Conservation (phyloP, 371 early-diverging fungal genomes). For the Actinomortierella ambigua region DNA sequence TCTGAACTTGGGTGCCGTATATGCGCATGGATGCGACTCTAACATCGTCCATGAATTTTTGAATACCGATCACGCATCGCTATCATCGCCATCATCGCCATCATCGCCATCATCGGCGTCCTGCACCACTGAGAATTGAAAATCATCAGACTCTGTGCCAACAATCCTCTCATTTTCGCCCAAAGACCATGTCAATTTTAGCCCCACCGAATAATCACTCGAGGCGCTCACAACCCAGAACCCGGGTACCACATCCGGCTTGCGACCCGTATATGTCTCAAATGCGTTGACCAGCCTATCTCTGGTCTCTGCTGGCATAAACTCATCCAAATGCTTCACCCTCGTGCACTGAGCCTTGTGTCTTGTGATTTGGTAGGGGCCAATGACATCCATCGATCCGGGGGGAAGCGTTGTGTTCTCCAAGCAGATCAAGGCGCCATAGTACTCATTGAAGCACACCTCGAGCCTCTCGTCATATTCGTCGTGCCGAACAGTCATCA, state of each 20-base stretch:
- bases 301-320: slow-evolving; percentile 7
- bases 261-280: slow-evolving; percentile 1
- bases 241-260: slow-evolving; percentile 3
- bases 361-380: not conserved
- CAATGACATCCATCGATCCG: not conserved
- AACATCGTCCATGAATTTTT: no score
- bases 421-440: slow-evolving; percentile 7
- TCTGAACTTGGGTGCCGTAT: no score
- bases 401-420: not conserved
- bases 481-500: slow-evolving; percentile 4
- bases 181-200: not conserved
- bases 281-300: slow-evolving; percentile 2
- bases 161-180: no score
- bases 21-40: no score
- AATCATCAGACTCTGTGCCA: no score
- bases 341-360: not conserved
- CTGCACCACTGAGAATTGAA: no score
- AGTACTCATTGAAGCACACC: not conserved
- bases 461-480: not conserved
- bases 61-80: no score
- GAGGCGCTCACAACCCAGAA: slow-evolving; percentile 3
- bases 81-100: no score
- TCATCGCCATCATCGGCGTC: no score
- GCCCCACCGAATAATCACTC: not conserved
- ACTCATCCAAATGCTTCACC: slow-evolving; percentile 1